These are phyloP conservation scores for Nakataea oryzae DNA, from an alignment of 2,329 filamentous ascomycete genomes.

Conservation along the genomic window DNA sequence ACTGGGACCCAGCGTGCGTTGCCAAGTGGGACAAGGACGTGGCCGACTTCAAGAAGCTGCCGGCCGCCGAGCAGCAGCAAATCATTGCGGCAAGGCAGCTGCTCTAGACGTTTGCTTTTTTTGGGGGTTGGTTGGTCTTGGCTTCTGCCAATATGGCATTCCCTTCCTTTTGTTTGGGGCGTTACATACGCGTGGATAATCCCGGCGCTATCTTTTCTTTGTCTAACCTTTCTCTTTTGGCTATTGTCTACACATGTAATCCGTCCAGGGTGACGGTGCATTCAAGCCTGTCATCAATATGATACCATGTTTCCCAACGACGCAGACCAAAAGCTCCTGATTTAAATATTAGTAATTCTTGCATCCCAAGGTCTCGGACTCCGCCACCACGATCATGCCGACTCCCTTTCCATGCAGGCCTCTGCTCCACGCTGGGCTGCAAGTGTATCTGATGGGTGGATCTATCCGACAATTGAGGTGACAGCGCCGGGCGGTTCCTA, in stretches of 20 bases:
- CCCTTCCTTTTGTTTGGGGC: neutral
- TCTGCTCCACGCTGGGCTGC: too few species aligned
- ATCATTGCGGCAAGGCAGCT: constrained; percentile 18
- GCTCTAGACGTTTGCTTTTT: neutral
- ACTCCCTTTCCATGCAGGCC: too few species aligned
- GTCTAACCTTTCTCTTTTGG: neutral
- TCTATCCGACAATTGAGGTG: too few species aligned
- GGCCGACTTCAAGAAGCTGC: constrained; percentile 45
- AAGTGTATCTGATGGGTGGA: too few species aligned
- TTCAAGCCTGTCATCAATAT: neutral
- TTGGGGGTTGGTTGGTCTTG: neutral
- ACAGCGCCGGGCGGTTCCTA: too few species aligned
- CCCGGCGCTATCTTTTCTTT: neutral
- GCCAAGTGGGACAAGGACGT: constrained; percentile 55
- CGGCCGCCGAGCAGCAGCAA: constrained; percentile 48
- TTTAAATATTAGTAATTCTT: neutral
- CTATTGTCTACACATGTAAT: neutral
- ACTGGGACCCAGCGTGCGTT: constrained; percentile 58
- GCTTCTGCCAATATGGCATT: too few species aligned
- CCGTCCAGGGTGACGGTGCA: neutral
- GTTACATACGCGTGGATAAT: neutral
- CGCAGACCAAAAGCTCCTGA: neutral
- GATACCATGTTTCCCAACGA: neutral
- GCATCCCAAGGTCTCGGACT: too few species aligned
- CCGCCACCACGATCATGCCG: too few species aligned